Conservation (phyloP, 495 filamentous ascomycete genomes). For the Aspergillus saccharolyticus region DNA sequence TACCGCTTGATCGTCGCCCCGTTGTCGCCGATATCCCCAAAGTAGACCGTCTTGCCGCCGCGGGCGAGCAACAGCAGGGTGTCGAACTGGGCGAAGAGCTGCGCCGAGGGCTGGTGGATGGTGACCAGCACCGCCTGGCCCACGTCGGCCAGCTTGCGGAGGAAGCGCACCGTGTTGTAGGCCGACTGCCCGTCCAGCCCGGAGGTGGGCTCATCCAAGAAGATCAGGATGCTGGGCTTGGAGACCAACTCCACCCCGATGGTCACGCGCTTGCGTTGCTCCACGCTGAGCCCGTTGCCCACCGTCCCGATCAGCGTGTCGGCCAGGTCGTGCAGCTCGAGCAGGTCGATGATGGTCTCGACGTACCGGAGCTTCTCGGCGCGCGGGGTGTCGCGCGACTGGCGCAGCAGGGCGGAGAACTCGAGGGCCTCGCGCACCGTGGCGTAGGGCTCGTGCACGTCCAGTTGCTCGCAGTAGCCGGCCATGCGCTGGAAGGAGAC, state of each 20-base stretch:
- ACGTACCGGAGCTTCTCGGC: constrained; percentile 57
- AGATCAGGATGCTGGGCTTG: constrained; percentile 65
- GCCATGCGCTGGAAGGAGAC: constrained; percentile 70
- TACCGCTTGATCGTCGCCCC: constrained; percentile 55
- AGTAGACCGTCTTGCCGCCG: constrained; percentile 69
- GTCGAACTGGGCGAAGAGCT: constrained; percentile 71
- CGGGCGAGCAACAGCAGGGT: constrained; percentile 60
- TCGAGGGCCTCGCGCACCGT: constrained; percentile 57
- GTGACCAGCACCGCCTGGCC: constrained; percentile 69
- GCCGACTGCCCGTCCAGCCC: constrained; percentile 61
- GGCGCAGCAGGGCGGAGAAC: constrained; percentile 55
- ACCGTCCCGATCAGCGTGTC: constrained; percentile 49
- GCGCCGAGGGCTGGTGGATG: constrained; percentile 70
- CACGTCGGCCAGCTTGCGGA: constrained; percentile 58
- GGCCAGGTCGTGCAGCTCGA: constrained; percentile 53
- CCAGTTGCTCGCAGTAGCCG: constrained; percentile 57
- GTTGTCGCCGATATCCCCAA: constrained; percentile 57
- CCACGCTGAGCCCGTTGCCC: constrained; percentile 50
- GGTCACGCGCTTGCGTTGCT: constrained; percentile 59
- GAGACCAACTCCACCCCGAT: constrained; percentile 65
- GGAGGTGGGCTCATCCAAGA: constrained; percentile 73
- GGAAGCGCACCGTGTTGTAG: constrained; percentile 59
- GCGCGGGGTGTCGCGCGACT: constrained; percentile 41
- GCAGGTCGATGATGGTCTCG: constrained; percentile 50
- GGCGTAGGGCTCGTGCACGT: constrained; percentile 52